These are phyloP conservation scores for Ustilago shanxiensis DNA, from an alignment of 1,284 basidiomycete genomes.

Conservation along the genomic window DNA sequence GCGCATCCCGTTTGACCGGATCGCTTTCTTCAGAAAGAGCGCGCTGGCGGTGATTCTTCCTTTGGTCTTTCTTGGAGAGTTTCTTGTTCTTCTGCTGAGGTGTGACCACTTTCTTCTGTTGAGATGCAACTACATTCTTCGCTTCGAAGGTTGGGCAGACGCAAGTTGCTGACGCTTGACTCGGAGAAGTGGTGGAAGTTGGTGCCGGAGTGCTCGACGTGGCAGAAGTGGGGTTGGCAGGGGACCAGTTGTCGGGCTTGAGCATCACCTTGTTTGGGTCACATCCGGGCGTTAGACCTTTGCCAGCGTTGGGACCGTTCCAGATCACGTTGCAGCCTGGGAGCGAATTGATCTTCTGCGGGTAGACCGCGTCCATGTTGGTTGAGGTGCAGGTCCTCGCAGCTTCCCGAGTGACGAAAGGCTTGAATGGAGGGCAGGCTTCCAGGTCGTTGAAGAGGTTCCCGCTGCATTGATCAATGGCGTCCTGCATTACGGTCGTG, in stretches of 20 bases:
- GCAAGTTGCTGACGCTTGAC: neutral
- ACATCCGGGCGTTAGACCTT: constrained; percentile 38
- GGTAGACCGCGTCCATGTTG: constrained; percentile 17
- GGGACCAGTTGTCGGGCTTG: constrained; percentile 21
- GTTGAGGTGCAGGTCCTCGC: constrained; percentile 13
- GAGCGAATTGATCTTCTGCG: constrained; percentile 17
- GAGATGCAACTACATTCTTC: neutral
- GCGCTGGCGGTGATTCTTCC: neutral
- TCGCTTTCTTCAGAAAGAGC: neutral
- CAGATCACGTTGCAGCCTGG: constrained; percentile 54
- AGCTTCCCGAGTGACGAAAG: constrained; percentile 24
- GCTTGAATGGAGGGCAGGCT: constrained; percentile 70
- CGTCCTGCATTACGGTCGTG: constrained; percentile 71
- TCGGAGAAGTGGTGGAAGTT: neutral
- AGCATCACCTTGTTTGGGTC: constrained; percentile 43
- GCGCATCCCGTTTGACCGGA: neutral
- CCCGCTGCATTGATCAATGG: constrained; percentile 74
- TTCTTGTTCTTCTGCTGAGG: neutral
- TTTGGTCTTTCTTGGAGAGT: neutral
- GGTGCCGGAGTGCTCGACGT: constrained; percentile 1
- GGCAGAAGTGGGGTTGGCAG: neutral
- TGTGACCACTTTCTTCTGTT: neutral
- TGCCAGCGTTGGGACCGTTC: constrained; percentile 51
- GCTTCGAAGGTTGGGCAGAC: neutral
- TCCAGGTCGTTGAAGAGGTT: constrained; percentile 71